Percentiles rank a stretch among this genome's conserved stretches.
phyloP scores from a whole-genome alignment of 805 yeast species.

The Myxozyma geophila region DNA sequence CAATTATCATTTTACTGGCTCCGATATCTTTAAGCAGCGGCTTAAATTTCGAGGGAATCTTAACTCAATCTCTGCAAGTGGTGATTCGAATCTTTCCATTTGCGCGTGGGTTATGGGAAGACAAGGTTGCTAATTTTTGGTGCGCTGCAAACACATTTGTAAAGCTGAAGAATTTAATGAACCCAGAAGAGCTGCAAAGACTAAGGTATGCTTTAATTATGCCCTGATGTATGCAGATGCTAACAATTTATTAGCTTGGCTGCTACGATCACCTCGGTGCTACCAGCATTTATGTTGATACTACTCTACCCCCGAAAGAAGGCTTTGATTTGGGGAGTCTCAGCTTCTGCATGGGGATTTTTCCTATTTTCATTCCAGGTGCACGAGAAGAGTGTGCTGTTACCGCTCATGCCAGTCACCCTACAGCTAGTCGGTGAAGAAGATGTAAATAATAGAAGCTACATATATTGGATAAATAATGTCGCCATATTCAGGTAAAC shows the following conservation, averaged over 20 bases:
- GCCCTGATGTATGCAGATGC: conserved; percentile 42
- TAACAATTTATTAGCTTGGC: conserved; percentile 41
- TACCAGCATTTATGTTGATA: conserved; percentile 60
- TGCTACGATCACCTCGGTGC: conserved; percentile 50
- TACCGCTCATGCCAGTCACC: conserved; percentile 86
- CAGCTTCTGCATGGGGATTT: conserved; percentile 84
- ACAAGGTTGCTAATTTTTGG: conserved; percentile 97
- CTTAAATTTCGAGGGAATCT: conserved; percentile 33
- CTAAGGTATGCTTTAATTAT: conserved; percentile 47
- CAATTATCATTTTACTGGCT: conserved; percentile 56
- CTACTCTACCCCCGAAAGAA: conserved; percentile 57
- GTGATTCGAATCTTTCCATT: conserved; percentile 83
- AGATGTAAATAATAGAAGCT: conserved; percentile 19
- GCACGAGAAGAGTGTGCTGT: conserved; percentile 88
- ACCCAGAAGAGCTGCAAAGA: conserved; percentile 61
- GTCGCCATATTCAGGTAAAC: conserved; percentile 65
- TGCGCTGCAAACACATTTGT: conserved; percentile 83
- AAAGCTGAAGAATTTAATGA: conserved; percentile 65
- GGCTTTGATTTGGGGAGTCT: conserved; percentile 71
- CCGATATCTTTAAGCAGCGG: conserved; percentile 54
- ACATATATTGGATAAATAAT: conserved; percentile 82
- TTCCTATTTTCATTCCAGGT: conserved; percentile 92
- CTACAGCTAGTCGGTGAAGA: conserved; percentile 56
- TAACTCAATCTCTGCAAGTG: conserved; percentile 60
- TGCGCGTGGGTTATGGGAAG: conserved; percentile 91